phyloP scores from a whole-genome alignment of 306 rosid species.

The Senna siamea region DNA sequence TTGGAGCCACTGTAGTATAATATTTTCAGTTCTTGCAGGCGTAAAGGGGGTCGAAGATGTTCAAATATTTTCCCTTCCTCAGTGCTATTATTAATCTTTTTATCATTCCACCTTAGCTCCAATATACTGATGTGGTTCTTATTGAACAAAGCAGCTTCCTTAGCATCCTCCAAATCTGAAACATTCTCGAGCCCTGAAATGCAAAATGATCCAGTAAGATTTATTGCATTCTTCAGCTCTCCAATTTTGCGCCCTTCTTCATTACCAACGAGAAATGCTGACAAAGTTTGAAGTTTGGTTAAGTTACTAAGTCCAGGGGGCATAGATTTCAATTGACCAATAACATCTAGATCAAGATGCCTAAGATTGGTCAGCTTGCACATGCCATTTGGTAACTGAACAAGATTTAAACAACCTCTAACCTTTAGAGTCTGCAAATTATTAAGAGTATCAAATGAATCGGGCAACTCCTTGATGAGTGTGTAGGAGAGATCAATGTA shows the following conservation, averaged over 20 bases:
- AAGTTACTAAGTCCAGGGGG: constrained; percentile 22
- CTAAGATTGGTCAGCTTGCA: constrained; percentile 30
- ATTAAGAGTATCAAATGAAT: constrained; percentile 17
- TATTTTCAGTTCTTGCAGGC: constrained; percentile 21
- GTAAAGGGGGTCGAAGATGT: constrained; percentile 24
- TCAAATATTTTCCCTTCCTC: constrained; percentile 28
- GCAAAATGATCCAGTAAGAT: constrained; percentile 29
- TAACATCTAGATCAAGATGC: constrained; percentile 32
- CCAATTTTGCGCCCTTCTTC: constrained; percentile 15
- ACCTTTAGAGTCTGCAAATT: constrained; percentile 29
- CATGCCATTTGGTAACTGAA: constrained; percentile 20
- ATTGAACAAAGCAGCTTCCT: constrained; percentile 13
- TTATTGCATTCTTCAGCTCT: constrained; percentile 17
- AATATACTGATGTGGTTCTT: constrained; percentile 11
- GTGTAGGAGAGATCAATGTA: constrained; percentile 36
- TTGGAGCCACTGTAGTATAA: constrained; percentile 27
- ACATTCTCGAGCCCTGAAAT: constrained; percentile 35
- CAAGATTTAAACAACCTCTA: constrained; percentile 6
- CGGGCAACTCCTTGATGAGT: constrained; percentile 34
- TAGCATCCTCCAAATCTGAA: constrained; percentile 5
- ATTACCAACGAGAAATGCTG: constrained; percentile 36
- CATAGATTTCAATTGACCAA: constrained; percentile 30
- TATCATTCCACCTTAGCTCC: constrained; percentile 26
- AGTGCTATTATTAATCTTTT: neutral
- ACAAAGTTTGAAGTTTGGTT: constrained; percentile 32